phyloP scores from a whole-genome alignment of 1,139 yeast genomes.

The Zygosaccharomyces pseudobailii region DNA sequence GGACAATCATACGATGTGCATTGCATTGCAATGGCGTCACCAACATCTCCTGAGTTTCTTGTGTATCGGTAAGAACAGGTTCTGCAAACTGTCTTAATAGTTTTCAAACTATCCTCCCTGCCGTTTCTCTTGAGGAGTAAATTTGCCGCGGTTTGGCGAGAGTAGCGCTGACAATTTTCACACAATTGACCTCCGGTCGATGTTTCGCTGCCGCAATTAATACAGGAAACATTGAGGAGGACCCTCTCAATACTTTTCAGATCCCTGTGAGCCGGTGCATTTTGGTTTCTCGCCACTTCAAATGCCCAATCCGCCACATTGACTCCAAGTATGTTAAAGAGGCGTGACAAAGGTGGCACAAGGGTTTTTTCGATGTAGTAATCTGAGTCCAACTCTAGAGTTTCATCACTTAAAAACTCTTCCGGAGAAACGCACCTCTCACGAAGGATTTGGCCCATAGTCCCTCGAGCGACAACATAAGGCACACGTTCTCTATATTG shows the following conservation, averaged over 20 bases:
- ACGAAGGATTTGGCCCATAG: conserved; percentile 58
- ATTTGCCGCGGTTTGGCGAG: conserved; percentile 23
- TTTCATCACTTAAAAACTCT: conserved; percentile 50
- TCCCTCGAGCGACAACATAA: conserved; percentile 70
- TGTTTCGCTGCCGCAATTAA: conserved; percentile 19
- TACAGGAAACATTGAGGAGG: conserved; percentile 19
- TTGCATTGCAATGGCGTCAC: conserved; percentile 17
- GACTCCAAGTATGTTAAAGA: conserved; percentile 79
- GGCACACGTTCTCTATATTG: conserved; percentile 88
- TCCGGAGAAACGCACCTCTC: conserved; percentile 82
- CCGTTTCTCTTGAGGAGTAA: conserved; percentile 19
- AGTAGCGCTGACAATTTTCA: conserved; percentile 33
- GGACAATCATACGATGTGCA: conserved; percentile 41
- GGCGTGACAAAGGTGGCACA: conserved; percentile 83
- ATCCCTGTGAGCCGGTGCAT: conserved; percentile 12
- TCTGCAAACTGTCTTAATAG: conserved; percentile 30
- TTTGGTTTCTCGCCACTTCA: conserved; percentile 51
- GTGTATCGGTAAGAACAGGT: conserved; percentile 29
- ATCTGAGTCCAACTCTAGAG: conserved; percentile 61
- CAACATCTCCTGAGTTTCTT: conserved; percentile 19
- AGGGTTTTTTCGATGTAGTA: conserved; percentile 80
- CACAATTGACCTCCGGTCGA: conserved; percentile 34
- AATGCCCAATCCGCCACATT: conserved; percentile 72
- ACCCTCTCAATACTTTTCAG: conserved; percentile 11
- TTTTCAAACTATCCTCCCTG: conserved; percentile 21